Percentiles rank a stretch among this genome's conserved stretches.
Evolutionary conservation across 495 filamentous ascomycete genomes (phyloP).

Genomic region (Aspergillus ellipticus): DNA sequence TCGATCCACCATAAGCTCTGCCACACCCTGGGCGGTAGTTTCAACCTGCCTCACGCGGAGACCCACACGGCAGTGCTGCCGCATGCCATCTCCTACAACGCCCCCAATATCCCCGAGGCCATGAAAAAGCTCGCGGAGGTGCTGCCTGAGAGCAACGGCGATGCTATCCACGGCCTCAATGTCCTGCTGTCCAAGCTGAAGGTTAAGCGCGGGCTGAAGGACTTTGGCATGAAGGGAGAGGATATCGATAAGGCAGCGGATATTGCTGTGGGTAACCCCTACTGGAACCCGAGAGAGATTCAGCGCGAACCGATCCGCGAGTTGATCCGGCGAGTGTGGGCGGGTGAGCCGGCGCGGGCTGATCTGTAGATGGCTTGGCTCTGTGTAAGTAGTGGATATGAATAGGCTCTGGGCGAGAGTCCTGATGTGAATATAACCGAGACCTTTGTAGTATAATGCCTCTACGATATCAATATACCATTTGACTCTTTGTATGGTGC

Average conservation of each 20-base stretch:
- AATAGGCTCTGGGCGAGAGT: conserved; percentile 6
- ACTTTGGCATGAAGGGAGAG: conserved; percentile 62
- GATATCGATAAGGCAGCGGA: conserved; percentile 65
- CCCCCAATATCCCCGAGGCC: conserved; percentile 55
- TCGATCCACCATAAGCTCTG: conserved; percentile 69
- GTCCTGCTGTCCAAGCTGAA: conserved; percentile 53
- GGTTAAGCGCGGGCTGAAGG: conserved; percentile 55
- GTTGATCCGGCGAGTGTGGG: conserved; percentile 63
- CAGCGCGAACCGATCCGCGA: conserved; percentile 57
- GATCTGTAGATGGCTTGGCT: conserved; percentile 43
- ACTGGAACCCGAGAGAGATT: conserved; percentile 60
- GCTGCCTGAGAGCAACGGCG: conserved; percentile 56
- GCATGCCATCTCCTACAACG: conserved; percentile 66
- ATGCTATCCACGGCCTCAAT: conserved; percentile 60
- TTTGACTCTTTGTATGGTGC: neutral
- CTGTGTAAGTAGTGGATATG: neutral
- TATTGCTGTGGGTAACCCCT: conserved; percentile 60
- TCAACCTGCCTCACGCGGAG: conserved; percentile 67
- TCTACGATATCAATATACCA: neutral
- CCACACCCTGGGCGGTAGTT: conserved; percentile 64
- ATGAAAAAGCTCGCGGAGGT: conserved; percentile 55
- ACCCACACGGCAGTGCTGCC: conserved; percentile 66
- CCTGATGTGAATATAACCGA: neutral
- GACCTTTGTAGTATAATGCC: neutral
- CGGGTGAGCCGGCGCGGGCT: conserved; percentile 59